Conservation (phyloP, 2,329 filamentous ascomycete genomes). For the Cadophora luteo-olivacea region DNA sequence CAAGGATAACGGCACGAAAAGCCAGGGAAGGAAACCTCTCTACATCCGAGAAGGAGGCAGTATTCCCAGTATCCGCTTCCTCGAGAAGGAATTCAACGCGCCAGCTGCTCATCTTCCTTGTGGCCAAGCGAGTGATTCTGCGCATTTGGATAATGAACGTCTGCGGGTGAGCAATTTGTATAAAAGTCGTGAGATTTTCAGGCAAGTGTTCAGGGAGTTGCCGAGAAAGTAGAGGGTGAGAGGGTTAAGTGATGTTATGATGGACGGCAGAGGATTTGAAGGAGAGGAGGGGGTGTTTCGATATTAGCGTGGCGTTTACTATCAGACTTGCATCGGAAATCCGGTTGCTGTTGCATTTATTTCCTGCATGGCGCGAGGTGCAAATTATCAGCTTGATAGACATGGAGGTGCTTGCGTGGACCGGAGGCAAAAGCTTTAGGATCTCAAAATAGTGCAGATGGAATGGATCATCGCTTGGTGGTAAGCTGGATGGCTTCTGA, state of each 20-base stretch:
- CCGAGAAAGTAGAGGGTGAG: slow-evolving; percentile 40
- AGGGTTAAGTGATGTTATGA: not conserved
- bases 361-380: slow-evolving; percentile 4
- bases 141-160: slow-evolving; percentile 95
- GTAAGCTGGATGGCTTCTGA: not conserved
- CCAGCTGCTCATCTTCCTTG: slow-evolving; percentile 93
- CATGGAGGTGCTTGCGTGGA: not conserved
- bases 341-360: not conserved
- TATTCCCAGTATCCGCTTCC: slow-evolving; percentile 90
- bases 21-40: slow-evolving; percentile 66
- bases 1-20: slow-evolving; percentile 15
- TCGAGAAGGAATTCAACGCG: slow-evolving; percentile 92
- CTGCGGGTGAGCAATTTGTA: slow-evolving; percentile 85
- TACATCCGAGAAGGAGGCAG: slow-evolving; percentile 96
- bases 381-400: not conserved
- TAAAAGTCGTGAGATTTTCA: slow-evolving; percentile 92
- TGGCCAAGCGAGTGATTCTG: slow-evolving; percentile 91
- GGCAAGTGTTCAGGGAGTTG: slow-evolving; percentile 70
- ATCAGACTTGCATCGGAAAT: not conserved
- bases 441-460: not conserved
- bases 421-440: not conserved
- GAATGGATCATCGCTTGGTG: not conserved
- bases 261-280: not conserved
- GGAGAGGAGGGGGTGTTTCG: not conserved
- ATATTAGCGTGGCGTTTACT: slow-evolving; percentile 18